Percentiles rank a stretch among this genome's conserved stretches.
phyloP scores from a whole-genome alignment of 202 grass and related monocot genomes.

The Eragrostis tef region DNA sequence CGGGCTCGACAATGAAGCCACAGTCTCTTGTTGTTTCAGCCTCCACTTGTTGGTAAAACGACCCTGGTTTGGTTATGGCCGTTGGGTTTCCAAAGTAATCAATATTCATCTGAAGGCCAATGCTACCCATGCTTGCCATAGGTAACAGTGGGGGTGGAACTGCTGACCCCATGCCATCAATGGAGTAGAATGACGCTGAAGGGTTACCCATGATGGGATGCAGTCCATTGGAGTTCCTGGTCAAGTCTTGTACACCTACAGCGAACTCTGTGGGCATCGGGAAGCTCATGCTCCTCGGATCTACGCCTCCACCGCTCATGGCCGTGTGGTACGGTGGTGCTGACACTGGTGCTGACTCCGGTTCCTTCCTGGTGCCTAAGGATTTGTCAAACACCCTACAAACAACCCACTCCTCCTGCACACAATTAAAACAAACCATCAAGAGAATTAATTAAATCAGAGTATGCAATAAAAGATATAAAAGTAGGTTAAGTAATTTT shows the following conservation, averaged over 20 bases:
- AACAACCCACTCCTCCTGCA: slow-evolving; percentile 70
- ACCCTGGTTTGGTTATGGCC: background rate
- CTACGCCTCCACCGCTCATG: background rate
- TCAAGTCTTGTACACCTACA: background rate
- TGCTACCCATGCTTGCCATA: background rate
- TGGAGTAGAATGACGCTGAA: background rate
- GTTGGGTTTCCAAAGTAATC: background rate
- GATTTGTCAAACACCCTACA: slow-evolving; percentile 74
- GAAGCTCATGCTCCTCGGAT: slow-evolving; percentile 16
- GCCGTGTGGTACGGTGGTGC: background rate
- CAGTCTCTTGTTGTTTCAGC: slow-evolving; percentile 2
- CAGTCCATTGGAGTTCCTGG: slow-evolving; percentile 12
- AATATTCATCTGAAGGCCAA: background rate
- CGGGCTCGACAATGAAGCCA: slow-evolving; percentile 2
- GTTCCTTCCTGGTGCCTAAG: slow-evolving; percentile 47
- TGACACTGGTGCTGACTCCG: background rate
- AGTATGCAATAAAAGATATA: background rate
- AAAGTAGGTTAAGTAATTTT: no score
- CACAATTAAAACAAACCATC: background rate
- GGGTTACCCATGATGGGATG: no score
- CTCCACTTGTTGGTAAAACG: slow-evolving; percentile 20
- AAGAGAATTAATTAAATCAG: background rate
- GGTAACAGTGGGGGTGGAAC: background rate
- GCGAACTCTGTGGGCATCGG: background rate
- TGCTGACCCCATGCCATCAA: background rate